These are phyloP conservation scores for Phtheirospermum japonicum DNA, from an alignment of 257 asterid genomes.

Conservation along the genomic window DNA sequence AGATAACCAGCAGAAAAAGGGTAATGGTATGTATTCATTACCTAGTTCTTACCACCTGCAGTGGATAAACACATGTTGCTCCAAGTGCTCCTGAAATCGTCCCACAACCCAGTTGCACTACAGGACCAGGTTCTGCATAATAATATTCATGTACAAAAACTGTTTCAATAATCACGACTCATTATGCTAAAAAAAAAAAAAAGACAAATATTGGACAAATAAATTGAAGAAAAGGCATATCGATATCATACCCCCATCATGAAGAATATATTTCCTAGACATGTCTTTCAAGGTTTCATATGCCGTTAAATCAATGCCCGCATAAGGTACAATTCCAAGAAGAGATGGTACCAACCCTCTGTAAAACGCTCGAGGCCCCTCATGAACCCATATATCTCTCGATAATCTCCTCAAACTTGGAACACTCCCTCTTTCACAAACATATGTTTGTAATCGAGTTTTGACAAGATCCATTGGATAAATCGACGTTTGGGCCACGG, in stretches of 20 bases:
- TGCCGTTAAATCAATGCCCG: constrained; percentile 89
- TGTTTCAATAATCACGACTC: constrained; percentile 18
- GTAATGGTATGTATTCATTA: constrained; percentile 26
- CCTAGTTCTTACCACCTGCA: constrained; percentile 98
- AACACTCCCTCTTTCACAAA: constrained; percentile 62
- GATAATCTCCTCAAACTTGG: constrained; percentile 72
- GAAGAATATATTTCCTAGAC: constrained; percentile 71
- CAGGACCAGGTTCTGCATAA: constrained; percentile 90
- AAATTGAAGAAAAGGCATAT: constrained; percentile 14
- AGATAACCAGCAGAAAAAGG: constrained; percentile 8
- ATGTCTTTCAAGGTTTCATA: constrained; percentile 88
- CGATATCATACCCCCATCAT: constrained; percentile 63
- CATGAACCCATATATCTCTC: constrained; percentile 77
- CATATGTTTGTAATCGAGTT: constrained; percentile 80
- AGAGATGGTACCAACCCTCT: constrained; percentile 91
- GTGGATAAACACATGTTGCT: constrained; percentile 88
- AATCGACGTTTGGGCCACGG: constrained; percentile 92
- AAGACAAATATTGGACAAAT: not conserved
- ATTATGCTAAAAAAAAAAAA: not conserved
- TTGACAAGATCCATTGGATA: constrained; percentile 99
- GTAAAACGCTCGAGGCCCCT: constrained; percentile 94
- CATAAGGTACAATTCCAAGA: constrained; percentile 92
- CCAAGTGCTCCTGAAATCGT: constrained; percentile 93
- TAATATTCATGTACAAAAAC: constrained; percentile 19
- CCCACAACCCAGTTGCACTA: constrained; percentile 89